A percentile compares a stretch with the other conserved stretches of the same genome.
Evolutionary conservation across 176 grass and related monocot species (phyloP).

Genomic region (Musa itinerans): DNA sequence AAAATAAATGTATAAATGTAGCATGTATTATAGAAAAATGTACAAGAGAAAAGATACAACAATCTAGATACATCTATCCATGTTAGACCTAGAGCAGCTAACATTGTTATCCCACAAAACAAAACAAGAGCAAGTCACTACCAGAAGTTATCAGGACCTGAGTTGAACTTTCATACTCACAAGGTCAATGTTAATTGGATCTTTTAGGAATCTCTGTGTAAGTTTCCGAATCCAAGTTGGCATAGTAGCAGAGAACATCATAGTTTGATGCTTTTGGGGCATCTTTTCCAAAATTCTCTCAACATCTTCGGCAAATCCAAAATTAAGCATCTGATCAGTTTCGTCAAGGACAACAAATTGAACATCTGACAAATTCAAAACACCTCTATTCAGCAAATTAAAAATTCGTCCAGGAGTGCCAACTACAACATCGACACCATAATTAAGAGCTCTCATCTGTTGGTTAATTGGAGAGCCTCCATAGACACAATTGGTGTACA

Average conservation of each 20-base stretch:
- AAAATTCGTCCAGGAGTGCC: slow-evolving; percentile 85
- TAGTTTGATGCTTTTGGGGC: slow-evolving; percentile 46
- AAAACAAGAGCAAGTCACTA: neutral
- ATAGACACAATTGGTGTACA: slow-evolving; percentile 80
- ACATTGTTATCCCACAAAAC: neutral
- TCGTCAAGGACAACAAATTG: slow-evolving; percentile 91
- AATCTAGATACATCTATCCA: neutral
- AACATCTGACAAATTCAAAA: slow-evolving; percentile 56
- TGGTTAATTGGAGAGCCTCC: slow-evolving; percentile 78
- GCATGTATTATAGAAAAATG: neutral
- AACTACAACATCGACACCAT: slow-evolving; percentile 84
- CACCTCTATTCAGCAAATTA: slow-evolving; percentile 66
- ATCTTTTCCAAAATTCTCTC: slow-evolving; percentile 72
- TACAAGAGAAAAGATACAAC: neutral
- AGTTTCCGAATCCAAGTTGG: slow-evolving; percentile 81
- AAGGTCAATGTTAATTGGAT: slow-evolving; percentile 68
- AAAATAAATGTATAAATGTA: neutral
- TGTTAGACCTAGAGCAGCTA: neutral
- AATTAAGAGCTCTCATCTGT: slow-evolving; percentile 74
- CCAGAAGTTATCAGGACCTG: neutral
- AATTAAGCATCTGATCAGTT: slow-evolving; percentile 90
- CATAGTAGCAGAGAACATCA: slow-evolving; percentile 99
- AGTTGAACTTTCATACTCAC: slow-evolving; percentile 38
- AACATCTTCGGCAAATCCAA: slow-evolving; percentile 88
- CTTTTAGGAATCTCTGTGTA: slow-evolving; percentile 55